Evolutionary conservation across 129 eudicot genomes (phyloP).

Genomic region (Arctium lappa): DNA sequence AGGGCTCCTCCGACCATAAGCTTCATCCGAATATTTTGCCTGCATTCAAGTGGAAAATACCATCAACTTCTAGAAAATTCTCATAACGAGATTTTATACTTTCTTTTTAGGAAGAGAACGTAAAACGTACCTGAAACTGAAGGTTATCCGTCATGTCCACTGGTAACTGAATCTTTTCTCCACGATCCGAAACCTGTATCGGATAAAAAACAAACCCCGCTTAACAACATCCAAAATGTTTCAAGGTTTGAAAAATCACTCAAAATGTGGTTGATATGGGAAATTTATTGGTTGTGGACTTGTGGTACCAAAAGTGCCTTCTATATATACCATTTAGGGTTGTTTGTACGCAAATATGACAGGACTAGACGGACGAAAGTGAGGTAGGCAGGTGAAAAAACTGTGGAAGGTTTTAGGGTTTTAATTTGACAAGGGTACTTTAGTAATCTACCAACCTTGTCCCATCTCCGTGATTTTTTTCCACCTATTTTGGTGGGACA

Average conservation of each 20-base stretch:
- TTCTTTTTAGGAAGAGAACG: neutral
- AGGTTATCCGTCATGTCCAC: slow-evolving; percentile 88
- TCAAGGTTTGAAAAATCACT: neutral
- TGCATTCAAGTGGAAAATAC: slow-evolving; percentile 12
- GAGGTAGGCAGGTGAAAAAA: neutral
- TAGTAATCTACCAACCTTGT: neutral
- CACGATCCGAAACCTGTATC: slow-evolving; percentile 77
- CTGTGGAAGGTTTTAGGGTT: neutral
- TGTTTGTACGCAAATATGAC: too few species aligned
- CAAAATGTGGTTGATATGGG: neutral
- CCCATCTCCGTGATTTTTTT: neutral
- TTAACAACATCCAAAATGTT: neutral
- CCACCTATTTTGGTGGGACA: neutral
- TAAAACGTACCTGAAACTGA: slow-evolving; percentile 62
- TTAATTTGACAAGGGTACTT: neutral
- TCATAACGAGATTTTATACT: neutral
- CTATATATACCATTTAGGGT: neutral
- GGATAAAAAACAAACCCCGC: neutral
- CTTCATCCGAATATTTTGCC: slow-evolving; percentile 73
- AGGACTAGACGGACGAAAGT: neutral
- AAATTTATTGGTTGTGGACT: neutral
- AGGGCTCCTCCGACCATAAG: slow-evolving; percentile 54
- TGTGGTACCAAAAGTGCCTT: neutral
- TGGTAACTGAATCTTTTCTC: slow-evolving; percentile 75
- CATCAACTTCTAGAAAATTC: neutral